Evolutionary conservation across 2,329 filamentous ascomycete genomes (phyloP), one percentile per base, ranked within the genome.

Genomic region (Mycosphaerella arachidis): DNA sequence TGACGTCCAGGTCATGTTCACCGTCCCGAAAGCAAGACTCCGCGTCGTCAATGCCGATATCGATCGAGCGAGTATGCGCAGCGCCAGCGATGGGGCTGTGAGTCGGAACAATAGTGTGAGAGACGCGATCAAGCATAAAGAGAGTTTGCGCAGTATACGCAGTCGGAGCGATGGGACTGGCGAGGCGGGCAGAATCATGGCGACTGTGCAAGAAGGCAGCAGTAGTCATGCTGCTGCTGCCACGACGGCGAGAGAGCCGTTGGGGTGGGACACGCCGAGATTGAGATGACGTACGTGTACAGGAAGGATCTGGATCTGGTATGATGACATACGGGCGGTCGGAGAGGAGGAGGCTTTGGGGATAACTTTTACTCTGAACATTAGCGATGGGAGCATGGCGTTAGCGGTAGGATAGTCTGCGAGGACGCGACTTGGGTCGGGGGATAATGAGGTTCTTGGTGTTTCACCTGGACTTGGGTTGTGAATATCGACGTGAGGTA

Each of bases 21-120:
- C 93, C 0, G 91, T 97, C 61, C 93, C 94, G 2, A 91, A 88
- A 73, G 89, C 93, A 74, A 85, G 86, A 67, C 76, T 97, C 63
- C 80, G 93, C 29, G 92, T 97, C n/a, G 93, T 97, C 20, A 97
- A 97, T 73, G 87, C 84, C 54, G 88, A 88, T 69, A 76, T 80
- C 53, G 74, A 77, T 62, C 65, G 72, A 57, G 70, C 70, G 33
- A 75, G 72, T 64, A 48, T 74, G 66, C 60, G 72, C 52, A 73
- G 70, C 60, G 71, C 69, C 4, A 72, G 70, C 33, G 73, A 72
- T 56, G 66, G 69, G 3, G 68, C 62, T 18, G 45, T 69, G 20
- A 66, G 63, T 51, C 52, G 66, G 10, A 63, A 57, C 7, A 62
- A 57, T 18, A 68, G 66, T 53, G 48, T 59, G 27, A 43, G 53